phyloP scores from a whole-genome alignment of 352 stramenopile genomes.

The Plasmopara halstedii region DNA sequence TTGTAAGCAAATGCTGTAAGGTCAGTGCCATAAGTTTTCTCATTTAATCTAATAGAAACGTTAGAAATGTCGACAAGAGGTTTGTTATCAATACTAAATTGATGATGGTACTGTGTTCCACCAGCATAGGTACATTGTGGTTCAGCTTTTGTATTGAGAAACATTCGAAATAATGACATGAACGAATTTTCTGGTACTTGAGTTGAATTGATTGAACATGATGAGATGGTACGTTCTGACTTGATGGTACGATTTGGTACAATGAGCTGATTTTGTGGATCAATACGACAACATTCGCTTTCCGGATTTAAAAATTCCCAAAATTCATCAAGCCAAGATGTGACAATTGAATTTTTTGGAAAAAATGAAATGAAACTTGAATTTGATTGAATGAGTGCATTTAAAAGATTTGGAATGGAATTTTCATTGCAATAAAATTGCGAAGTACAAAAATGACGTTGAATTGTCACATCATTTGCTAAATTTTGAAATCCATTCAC shows the following conservation, averaged over 20 bases:
- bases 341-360: slow-evolving; percentile 29
- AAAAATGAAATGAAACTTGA: slow-evolving; percentile 36
- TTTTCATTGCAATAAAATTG: slow-evolving; percentile 47
- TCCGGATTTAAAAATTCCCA: slow-evolving; percentile 55
- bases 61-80: slow-evolving; percentile 32
- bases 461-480: slow-evolving; percentile 18
- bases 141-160: slow-evolving; percentile 35
- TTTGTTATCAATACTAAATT: slow-evolving; percentile 58
- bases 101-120: slow-evolving; percentile 52
- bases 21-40: slow-evolving; percentile 31
- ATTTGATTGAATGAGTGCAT: too few species aligned
- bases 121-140: slow-evolving; percentile 47
- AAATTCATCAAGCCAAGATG: slow-evolving; percentile 74
- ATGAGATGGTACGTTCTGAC: slow-evolving; percentile 13
- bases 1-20: slow-evolving; percentile 70
- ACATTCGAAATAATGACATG: slow-evolving; percentile 71
- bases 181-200: slow-evolving; percentile 40
- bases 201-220: slow-evolving; percentile 33
- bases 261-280: slow-evolving; percentile 12
- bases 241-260: slow-evolving; percentile 6
- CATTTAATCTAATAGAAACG: slow-evolving; percentile 38
- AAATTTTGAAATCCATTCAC: too few species aligned
- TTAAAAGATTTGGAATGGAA: slow-evolving; percentile 57
- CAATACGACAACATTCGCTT: slow-evolving; percentile 59
- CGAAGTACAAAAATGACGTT: slow-evolving; percentile 50